These are phyloP conservation scores for Penicillium verhagenii DNA, from an alignment of 495 filamentous ascomycete genomes.

Conservation along the genomic window DNA sequence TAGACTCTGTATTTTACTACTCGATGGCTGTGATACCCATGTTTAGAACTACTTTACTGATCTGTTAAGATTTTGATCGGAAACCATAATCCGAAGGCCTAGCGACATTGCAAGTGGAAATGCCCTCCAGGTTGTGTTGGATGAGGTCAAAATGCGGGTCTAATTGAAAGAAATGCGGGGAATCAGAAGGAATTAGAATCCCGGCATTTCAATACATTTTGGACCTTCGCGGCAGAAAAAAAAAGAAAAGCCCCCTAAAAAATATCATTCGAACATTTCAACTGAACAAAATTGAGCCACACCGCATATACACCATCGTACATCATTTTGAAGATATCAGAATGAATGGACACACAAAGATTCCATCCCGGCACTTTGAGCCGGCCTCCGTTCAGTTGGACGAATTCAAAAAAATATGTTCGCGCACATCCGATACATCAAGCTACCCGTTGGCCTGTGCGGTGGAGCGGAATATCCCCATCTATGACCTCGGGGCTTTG, in stretches of 20 bases:
- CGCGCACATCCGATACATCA: slow-evolving; percentile 27
- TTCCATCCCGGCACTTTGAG: slow-evolving; percentile 27
- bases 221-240: too few species aligned
- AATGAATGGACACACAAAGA: slow-evolving; percentile 13
- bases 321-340: too few species aligned
- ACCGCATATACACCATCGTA: too few species aligned
- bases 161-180: slow-evolving; percentile 17
- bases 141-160: slow-evolving; percentile 13
- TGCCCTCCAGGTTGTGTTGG: not conserved
- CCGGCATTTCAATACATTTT: slow-evolving; percentile 15
- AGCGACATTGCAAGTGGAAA: not conserved
- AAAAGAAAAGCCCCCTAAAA: not conserved
- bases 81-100: slow-evolving; percentile 13
- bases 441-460: slow-evolving; percentile 44
- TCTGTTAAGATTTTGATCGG: slow-evolving; percentile 8
- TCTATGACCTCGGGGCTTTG: slow-evolving; percentile 45
- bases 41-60: slow-evolving; percentile 19
- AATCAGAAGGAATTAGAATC: slow-evolving; percentile 21
- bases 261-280: too few species aligned
- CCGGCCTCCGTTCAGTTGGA: slow-evolving; percentile 21
- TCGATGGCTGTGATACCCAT: slow-evolving; percentile 33
- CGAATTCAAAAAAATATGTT: slow-evolving; percentile 45
- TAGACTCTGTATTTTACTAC: slow-evolving; percentile 33
- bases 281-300: too few species aligned
- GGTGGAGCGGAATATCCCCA: slow-evolving; percentile 48